Evolutionary conservation across 1,139 yeast genomes (phyloP).

Genomic region (Geotrichum candidum): DNA sequence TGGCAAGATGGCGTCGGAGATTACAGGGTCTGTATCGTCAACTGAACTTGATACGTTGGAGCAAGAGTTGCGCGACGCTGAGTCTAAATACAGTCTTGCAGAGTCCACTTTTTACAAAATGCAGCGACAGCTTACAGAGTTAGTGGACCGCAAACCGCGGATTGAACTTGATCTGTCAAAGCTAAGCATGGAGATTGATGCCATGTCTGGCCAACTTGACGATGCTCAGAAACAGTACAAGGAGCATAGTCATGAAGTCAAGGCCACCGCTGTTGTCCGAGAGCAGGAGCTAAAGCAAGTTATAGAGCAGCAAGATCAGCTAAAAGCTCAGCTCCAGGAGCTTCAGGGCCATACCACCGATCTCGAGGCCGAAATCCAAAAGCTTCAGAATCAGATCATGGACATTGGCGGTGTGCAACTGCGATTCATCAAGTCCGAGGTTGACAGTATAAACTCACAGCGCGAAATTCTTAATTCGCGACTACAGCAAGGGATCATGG

Average conservation of each 20-base stretch:
- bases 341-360: conserved; percentile 53
- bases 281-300: conserved; percentile 35
- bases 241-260: conserved; percentile 25
- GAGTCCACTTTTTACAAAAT: conserved; percentile 53
- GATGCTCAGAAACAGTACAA: conserved; percentile 37
- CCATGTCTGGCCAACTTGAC: conserved; percentile 45
- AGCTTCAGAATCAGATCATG: conserved; percentile 71
- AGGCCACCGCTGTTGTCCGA: conserved; percentile 22
- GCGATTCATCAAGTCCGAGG: conserved; percentile 73
- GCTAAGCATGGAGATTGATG: conserved; percentile 57
- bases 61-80: conserved; percentile 49
- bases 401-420: conserved; percentile 87
- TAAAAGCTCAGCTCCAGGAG: conserved; percentile 39
- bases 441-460: conserved; percentile 66
- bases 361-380: conserved; percentile 54
- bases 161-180: conserved; percentile 60
- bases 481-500: conserved; percentile 54
- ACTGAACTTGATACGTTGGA: conserved; percentile 57
- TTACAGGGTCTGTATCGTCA: conserved; percentile 43
- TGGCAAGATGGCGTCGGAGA: conserved; percentile 55
- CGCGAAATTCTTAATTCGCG: conserved; percentile 57
- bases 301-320: conserved; percentile 38
- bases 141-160: conserved; percentile 62
- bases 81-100: conserved; percentile 49
- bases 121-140: conserved; percentile 50